Percentiles rank a stretch among this genome's conserved stretches.
phyloP scores from a whole-genome alignment of 345 rosid genomes.

The Erodium maritimum region DNA sequence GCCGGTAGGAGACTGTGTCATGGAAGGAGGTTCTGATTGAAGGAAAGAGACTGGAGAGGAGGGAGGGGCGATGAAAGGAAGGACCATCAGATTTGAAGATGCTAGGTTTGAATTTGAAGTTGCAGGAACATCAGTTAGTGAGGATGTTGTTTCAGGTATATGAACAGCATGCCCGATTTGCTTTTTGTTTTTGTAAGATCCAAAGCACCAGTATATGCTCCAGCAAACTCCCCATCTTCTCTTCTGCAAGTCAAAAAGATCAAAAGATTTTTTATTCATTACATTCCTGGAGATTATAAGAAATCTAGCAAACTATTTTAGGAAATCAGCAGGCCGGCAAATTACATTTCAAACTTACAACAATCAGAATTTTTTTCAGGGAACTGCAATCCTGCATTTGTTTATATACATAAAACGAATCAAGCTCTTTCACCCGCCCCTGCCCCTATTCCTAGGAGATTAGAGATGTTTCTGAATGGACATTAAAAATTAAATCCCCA shows the following conservation, averaged over 20 bases:
- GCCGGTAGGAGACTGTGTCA: conserved; percentile 40
- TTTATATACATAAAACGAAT: too few relatives aligned
- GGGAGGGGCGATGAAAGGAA: conserved; percentile 41
- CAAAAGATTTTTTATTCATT: too few relatives aligned
- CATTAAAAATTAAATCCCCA: too few relatives aligned
- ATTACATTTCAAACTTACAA: too few relatives aligned
- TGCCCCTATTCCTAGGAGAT: too few relatives aligned
- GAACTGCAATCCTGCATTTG: too few relatives aligned
- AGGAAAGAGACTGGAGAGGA: conserved; percentile 43
- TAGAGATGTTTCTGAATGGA: too few relatives aligned
- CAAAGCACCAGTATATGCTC: conserved; percentile 67
- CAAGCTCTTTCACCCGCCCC: too few relatives aligned
- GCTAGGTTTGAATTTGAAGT: conserved; percentile 42
- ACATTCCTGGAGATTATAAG: conserved; percentile 6
- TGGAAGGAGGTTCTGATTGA: conserved; percentile 33
- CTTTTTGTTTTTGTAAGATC: conserved; percentile 68
- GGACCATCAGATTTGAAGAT: conserved; percentile 22
- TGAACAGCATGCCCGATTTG: conserved; percentile 81
- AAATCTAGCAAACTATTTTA: not conserved
- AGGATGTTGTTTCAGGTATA: conserved; percentile 50
- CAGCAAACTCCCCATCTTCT: conserved; percentile 87
- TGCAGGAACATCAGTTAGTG: conserved; percentile 55
- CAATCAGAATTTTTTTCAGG: too few relatives aligned
- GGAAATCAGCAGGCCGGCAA: too few relatives aligned
- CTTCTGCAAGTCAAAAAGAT: conserved; percentile 30